Conservation (phyloP, 306 rosid genomes). For the Acmispon strigosus region DNA sequence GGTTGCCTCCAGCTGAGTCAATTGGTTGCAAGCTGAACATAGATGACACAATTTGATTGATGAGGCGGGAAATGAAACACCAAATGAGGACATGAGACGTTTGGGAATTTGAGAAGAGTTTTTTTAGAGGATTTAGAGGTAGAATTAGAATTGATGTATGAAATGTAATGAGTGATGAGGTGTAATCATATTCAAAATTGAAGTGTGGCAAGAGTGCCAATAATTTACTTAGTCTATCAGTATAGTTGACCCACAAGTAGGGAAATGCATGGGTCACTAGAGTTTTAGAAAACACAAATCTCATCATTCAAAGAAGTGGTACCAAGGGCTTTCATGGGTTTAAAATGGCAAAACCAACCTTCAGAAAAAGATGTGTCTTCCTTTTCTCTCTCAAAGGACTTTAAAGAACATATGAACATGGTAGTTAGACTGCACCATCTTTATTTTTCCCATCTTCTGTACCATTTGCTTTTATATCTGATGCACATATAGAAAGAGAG, state of each 20-base stretch:
- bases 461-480: constrained; percentile 43
- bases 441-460: constrained; percentile 48
- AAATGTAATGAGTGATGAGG: neutral
- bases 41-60: neutral
- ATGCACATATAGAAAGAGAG: constrained; percentile 9
- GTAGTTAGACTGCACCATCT: constrained; percentile 52
- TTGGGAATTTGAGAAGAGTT: neutral
- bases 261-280: constrained; percentile 35
- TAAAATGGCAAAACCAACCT: constrained; percentile 46
- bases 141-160: constrained; percentile 16
- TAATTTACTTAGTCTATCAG: constrained; percentile 31
- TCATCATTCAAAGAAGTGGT: constrained; percentile 36
- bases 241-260: constrained; percentile 40
- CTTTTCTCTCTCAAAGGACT: constrained; percentile 36
- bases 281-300: constrained; percentile 23
- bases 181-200: constrained; percentile 18
- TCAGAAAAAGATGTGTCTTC: constrained; percentile 55
- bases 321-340: constrained; percentile 47
- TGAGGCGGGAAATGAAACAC: no score
- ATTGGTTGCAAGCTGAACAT: neutral
- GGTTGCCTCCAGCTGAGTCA: constrained; percentile 24
- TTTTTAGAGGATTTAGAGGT: neutral
- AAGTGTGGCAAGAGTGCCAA: constrained; percentile 18
- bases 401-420: constrained; percentile 51
- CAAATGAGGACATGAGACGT: neutral